Percentiles rank a stretch among this genome's conserved stretches.
Conservation (phyloP, 345 rosid species). For the Dipteronia sinensis region DNA sequence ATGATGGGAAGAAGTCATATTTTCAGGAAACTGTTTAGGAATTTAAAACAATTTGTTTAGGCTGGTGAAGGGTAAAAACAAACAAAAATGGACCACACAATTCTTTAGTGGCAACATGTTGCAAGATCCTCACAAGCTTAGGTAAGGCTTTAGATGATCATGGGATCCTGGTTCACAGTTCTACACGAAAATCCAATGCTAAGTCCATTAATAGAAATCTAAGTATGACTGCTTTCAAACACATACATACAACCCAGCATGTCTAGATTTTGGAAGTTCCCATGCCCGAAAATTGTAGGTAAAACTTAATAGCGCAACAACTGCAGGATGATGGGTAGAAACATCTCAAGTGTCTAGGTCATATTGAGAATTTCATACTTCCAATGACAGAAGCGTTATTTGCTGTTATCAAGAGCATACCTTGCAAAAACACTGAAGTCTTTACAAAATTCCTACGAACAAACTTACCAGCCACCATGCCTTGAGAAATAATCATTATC, state of each 20-base stretch:
- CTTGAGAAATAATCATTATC: constrained; percentile 96
- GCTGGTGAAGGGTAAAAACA: background rate
- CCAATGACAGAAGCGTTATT: background rate
- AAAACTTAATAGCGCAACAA: background rate
- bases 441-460: constrained; percentile 5
- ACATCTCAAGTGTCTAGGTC: background rate
- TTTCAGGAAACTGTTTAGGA: background rate
- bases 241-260: background rate
- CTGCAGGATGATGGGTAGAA: background rate
- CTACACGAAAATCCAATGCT: background rate
- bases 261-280: background rate
- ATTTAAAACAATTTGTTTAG: background rate
- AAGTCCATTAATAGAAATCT: background rate
- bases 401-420: background rate
- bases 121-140: background rate
- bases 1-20: background rate
- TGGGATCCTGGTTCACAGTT: background rate
- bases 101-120: background rate
- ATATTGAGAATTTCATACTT: background rate
- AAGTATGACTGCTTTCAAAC: background rate
- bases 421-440: background rate
- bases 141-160: background rate
- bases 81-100: background rate
- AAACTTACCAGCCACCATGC: constrained; percentile 83
- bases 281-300: background rate